phyloP scores from a whole-genome alignment of 2,329 filamentous ascomycete genomes.

The Sordariomycetes sp. region DNA sequence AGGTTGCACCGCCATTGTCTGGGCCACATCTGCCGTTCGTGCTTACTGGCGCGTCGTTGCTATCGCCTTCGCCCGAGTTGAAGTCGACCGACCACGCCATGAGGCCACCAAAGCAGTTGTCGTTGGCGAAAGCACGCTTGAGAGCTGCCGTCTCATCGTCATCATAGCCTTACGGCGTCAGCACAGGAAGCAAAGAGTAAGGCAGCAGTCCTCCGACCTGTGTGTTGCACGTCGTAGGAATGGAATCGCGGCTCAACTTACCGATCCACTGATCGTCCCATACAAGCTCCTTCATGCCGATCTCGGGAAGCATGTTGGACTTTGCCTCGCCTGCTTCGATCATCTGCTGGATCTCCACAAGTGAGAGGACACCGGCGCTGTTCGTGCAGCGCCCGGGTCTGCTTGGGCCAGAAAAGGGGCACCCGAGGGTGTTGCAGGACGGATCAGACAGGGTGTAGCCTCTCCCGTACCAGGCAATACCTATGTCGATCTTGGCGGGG shows the following conservation, averaged over 20 bases:
- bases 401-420: constrained; percentile 5
- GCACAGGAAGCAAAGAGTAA: background rate
- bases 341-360: background rate
- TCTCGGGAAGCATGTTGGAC: background rate
- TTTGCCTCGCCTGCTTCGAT: background rate
- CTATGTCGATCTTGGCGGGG: constrained; percentile 30
- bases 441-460: constrained; percentile 9
- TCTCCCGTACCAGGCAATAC: constrained; percentile 31
- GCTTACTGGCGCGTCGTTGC: background rate
- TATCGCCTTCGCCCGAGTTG: background rate
- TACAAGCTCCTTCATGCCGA: background rate
- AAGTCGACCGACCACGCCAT: constrained; percentile 21
- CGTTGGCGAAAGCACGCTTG: constrained; percentile 16
- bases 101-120: constrained; percentile 18
- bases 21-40: background rate
- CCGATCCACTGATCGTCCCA: constrained; percentile 12
- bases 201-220: too few relatives aligned
- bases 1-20: background rate
- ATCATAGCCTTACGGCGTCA: constrained; percentile 8
- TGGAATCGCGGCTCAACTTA: constrained; percentile 2
- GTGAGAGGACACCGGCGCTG: background rate
- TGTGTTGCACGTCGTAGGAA: too few relatives aligned
- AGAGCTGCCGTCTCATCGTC: constrained; percentile 10
- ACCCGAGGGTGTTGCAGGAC: constrained; percentile 9
- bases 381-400: background rate